phyloP scores from a whole-genome alignment of 257 asterid species.

The Solanum sitiens region DNA sequence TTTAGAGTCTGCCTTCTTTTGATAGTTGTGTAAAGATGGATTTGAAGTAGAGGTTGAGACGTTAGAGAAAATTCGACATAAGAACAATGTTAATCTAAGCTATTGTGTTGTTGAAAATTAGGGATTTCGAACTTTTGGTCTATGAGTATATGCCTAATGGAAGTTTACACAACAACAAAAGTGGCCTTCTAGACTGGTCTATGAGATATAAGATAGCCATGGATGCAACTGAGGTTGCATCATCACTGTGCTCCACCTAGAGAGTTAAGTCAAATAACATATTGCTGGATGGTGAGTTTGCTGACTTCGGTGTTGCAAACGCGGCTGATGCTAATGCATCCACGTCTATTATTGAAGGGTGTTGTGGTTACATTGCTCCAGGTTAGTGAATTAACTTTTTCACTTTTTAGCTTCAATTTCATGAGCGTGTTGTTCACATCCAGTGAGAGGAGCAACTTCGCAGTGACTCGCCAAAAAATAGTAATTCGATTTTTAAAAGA shows the following conservation, averaged over 20 bases:
- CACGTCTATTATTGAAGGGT: slow-evolving; percentile 92
- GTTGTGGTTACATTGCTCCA: slow-evolving; percentile 95
- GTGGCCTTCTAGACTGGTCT: slow-evolving; percentile 79
- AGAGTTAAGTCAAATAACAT: slow-evolving; percentile 72
- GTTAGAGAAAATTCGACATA: slow-evolving; percentile 71
- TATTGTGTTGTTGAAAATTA: slow-evolving; percentile 73
- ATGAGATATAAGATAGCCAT: slow-evolving; percentile 66
- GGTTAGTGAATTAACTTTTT: slow-evolving; percentile 22
- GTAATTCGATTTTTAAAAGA: too few species aligned
- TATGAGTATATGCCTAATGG: slow-evolving; percentile 74
- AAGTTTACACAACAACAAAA: slow-evolving; percentile 69
- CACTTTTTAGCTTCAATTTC: not conserved
- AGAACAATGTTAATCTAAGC: slow-evolving; percentile 53
- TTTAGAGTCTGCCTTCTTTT: not conserved
- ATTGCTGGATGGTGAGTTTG: slow-evolving; percentile 64
- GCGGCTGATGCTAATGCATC: slow-evolving; percentile 53
- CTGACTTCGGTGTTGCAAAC: slow-evolving; percentile 93
- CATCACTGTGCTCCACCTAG: slow-evolving; percentile 47
- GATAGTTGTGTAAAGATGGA: slow-evolving; percentile 12
- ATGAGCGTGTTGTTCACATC: not conserved
- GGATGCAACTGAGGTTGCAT: slow-evolving; percentile 93
- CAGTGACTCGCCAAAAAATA: too few species aligned
- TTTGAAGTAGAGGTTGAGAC: slow-evolving; percentile 83
- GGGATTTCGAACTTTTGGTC: slow-evolving; percentile 46
- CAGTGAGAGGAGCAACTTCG: too few species aligned